These are phyloP conservation scores for Actinidia chinensis DNA, from an alignment of 179 eudicot species.

Conservation along the genomic window DNA sequence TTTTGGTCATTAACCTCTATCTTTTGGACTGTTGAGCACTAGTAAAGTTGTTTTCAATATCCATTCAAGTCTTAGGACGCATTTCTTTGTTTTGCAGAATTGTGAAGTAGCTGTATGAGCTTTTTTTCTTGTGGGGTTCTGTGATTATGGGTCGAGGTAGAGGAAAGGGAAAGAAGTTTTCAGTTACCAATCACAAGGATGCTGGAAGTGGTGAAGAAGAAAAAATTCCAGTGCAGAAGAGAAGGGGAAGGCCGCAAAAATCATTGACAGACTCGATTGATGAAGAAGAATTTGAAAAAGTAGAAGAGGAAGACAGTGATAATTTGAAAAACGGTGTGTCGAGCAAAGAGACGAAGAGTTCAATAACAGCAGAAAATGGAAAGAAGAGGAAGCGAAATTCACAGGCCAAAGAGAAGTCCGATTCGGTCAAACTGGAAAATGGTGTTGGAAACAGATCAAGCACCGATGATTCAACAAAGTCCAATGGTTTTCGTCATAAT, in stretches of 20 bases:
- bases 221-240: slow-evolving; percentile 50
- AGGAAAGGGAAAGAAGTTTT: slow-evolving; percentile 69
- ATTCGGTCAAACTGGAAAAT: slow-evolving; percentile 47
- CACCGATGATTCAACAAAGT: slow-evolving; percentile 41
- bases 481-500: slow-evolving; percentile 63
- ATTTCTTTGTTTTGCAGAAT: too few species aligned
- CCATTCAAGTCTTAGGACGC: too few species aligned
- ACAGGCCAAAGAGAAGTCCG: slow-evolving; percentile 44
- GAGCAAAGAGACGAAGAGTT: slow-evolving; percentile 32
- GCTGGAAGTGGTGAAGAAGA: slow-evolving; percentile 67
- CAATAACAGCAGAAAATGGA: slow-evolving; percentile 35
- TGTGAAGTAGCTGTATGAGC: too few species aligned
- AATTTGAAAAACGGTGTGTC: slow-evolving; percentile 23
- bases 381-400: slow-evolving; percentile 56
- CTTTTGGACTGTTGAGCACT: too few species aligned
- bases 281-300: slow-evolving; percentile 37
- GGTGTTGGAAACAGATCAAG: slow-evolving; percentile 38
- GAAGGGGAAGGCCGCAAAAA: slow-evolving; percentile 82
- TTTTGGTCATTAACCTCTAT: too few species aligned
- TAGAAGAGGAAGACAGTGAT: slow-evolving; percentile 46
- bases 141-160: slow-evolving; percentile 71
- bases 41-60: too few species aligned
- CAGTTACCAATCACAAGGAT: slow-evolving; percentile 40
- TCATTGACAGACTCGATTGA: slow-evolving; percentile 49
- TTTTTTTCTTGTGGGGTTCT: neutral